Percentiles rank a stretch among this genome's conserved stretches.
phyloP scores from a whole-genome alignment of 73 alveolate genomes.

The Paramecium pentaurelia region DNA sequence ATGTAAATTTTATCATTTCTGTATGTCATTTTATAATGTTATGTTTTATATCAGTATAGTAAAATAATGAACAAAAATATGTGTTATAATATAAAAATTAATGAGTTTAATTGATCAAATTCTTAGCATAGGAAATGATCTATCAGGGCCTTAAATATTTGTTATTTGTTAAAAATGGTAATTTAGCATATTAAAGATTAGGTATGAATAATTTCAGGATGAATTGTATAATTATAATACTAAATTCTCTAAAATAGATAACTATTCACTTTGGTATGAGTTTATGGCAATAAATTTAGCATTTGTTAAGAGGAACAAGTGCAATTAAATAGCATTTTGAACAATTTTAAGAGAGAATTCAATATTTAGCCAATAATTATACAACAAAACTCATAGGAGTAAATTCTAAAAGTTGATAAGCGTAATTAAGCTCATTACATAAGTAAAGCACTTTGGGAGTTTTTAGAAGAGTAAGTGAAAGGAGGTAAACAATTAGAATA shows the following conservation, averaged over 20 bases:
- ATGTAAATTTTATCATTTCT: no score
- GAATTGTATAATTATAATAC: neutral
- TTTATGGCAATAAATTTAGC: neutral
- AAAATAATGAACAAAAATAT: neutral
- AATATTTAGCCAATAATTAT: neutral
- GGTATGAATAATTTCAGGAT: neutral
- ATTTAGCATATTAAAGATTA: neutral
- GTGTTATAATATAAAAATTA: neutral
- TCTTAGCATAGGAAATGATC: neutral
- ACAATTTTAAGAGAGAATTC: neutral
- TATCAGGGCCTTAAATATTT: neutral
- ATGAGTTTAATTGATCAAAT: neutral
- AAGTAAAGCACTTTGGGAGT: neutral
- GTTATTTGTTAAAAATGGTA: neutral
- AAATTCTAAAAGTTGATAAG: neutral
- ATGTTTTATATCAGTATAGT: neutral
- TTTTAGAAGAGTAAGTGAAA: neutral
- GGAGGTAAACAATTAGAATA: neutral
- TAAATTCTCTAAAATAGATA: neutral
- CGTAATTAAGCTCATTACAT: neutral
- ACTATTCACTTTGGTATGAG: neutral
- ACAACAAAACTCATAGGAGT: neutral
- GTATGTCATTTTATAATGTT: neutral
- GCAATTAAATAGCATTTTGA: neutral
- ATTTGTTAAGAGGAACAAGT: neutral